Conservation (phyloP, 2,329 filamentous ascomycete genomes). For the Aspergillus bombycis region DNA sequence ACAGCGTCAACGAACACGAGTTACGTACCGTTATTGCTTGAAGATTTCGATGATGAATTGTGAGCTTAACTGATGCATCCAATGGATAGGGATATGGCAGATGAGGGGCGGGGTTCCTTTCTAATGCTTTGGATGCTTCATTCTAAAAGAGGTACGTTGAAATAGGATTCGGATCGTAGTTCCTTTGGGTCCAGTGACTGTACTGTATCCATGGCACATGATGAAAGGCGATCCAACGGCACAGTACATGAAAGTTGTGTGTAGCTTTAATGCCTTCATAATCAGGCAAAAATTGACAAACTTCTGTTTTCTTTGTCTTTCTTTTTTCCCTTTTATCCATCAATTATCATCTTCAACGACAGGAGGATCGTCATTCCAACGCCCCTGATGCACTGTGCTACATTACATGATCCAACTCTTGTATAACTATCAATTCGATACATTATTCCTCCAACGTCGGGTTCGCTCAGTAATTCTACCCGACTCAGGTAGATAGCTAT, state of each 20-base stretch:
- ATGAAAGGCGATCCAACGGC: not conserved
- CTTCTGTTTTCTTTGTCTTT: conserved; percentile 12
- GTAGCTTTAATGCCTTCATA: conserved; percentile 8
- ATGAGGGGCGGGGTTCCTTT: not conserved
- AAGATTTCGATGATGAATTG: not conserved
- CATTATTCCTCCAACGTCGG: not conserved
- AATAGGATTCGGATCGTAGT: not conserved
- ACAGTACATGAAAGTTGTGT: not conserved
- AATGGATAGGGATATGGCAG: not conserved
- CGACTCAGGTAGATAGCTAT: conserved; percentile 20
- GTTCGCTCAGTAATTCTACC: conserved; percentile 1
- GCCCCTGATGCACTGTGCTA: conserved; percentile 1
- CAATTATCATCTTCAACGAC: conserved; percentile 3
- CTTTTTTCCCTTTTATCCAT: conserved; percentile 3
- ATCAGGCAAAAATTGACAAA: conserved; percentile 13
- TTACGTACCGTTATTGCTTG: conserved; percentile 9
- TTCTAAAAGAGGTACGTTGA: not conserved
- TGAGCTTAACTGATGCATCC: not conserved
- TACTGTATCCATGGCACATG: conserved; percentile 1
- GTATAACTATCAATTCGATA: not conserved
- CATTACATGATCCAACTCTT: not conserved
- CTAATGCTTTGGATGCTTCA: not conserved
- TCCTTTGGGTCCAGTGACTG: not conserved
- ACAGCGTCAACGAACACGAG: not conserved
- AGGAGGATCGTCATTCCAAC: conserved; percentile 4